Evolutionary conservation across 345 rosid species (phyloP).

Genomic region (Pelargonium nanum): DNA sequence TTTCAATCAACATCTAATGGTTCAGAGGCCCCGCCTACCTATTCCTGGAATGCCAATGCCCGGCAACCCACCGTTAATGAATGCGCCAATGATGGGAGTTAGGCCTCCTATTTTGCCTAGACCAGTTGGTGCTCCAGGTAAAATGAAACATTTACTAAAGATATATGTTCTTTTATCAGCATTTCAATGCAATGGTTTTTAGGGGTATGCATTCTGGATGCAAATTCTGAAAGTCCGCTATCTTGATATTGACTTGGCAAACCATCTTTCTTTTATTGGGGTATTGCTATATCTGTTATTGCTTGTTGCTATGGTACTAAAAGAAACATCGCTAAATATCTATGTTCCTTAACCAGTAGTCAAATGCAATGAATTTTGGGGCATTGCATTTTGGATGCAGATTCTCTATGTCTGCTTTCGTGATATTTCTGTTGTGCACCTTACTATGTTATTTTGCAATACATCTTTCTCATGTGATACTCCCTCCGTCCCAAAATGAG

Average conservation of each 20-base stretch:
- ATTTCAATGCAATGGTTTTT: not conserved
- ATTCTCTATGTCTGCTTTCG: too few species aligned
- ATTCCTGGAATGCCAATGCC: constrained; percentile 47
- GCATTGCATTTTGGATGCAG: too few species aligned
- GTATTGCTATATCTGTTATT: too few species aligned
- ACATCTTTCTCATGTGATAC: too few species aligned
- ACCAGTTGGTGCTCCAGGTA: constrained; percentile 60
- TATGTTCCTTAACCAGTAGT: too few species aligned
- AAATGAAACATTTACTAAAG: not conserved
- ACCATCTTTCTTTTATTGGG: too few species aligned
- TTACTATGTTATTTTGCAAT: too few species aligned
- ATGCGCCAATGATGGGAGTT: constrained; percentile 46
- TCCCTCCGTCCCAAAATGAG: too few species aligned
- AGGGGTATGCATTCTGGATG: not conserved
- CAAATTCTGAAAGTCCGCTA: not conserved
- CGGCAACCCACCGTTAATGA: constrained; percentile 20
- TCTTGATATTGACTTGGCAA: not conserved
- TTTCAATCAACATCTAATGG: constrained; percentile 74
- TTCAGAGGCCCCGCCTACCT: constrained; percentile 73
- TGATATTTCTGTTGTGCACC: too few species aligned
- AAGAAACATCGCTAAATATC: too few species aligned
- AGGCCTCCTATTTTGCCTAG: constrained; percentile 86
- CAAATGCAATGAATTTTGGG: too few species aligned
- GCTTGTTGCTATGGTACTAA: too few species aligned
- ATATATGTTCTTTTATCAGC: not conserved